A percentile compares a stretch with the other conserved stretches of the same genome.
These are phyloP conservation scores for Echria macrotheca DNA, from an alignment of 495 filamentous ascomycete genomes.

Conservation along the genomic window DNA sequence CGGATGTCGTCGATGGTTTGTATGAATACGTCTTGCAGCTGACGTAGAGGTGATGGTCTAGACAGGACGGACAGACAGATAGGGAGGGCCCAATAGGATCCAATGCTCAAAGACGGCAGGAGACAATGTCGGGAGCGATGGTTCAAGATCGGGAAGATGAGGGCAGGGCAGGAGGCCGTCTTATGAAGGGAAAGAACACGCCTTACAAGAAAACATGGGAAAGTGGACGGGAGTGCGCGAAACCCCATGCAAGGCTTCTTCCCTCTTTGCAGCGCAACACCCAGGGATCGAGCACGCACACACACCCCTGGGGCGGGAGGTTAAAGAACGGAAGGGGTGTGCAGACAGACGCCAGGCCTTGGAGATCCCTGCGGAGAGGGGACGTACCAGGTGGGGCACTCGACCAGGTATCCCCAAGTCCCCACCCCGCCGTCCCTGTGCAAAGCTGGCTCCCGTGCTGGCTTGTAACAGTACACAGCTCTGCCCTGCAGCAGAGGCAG, in stretches of 20 bases:
- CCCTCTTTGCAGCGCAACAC: background rate
- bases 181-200: slow-evolving; percentile 15
- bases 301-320: slow-evolving; percentile 1
- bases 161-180: slow-evolving; percentile 9
- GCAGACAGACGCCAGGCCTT: slow-evolving; percentile 12
- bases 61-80: too few relatives aligned
- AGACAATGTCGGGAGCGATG: too few relatives aligned
- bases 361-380: slow-evolving; percentile 21
- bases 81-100: too few relatives aligned
- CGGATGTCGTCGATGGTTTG: too few relatives aligned
- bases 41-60: too few relatives aligned
- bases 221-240: slow-evolving; percentile 26
- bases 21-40: too few relatives aligned
- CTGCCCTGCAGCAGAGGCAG: background rate
- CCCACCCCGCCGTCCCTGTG: background rate
- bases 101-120: too few relatives aligned
- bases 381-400: slow-evolving; percentile 4
- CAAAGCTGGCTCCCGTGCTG: slow-evolving; percentile 1
- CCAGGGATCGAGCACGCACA: slow-evolving; percentile 11
- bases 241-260: slow-evolving; percentile 29
- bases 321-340: slow-evolving; percentile 7
- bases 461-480: slow-evolving; percentile 6
- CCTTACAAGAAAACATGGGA: slow-evolving; percentile 22
- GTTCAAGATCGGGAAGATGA: background rate
- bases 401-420: slow-evolving; percentile 1